These are phyloP conservation scores for Xylariaceae sp. DNA, from an alignment of 2,329 filamentous ascomycete species.

Conservation along the genomic window DNA sequence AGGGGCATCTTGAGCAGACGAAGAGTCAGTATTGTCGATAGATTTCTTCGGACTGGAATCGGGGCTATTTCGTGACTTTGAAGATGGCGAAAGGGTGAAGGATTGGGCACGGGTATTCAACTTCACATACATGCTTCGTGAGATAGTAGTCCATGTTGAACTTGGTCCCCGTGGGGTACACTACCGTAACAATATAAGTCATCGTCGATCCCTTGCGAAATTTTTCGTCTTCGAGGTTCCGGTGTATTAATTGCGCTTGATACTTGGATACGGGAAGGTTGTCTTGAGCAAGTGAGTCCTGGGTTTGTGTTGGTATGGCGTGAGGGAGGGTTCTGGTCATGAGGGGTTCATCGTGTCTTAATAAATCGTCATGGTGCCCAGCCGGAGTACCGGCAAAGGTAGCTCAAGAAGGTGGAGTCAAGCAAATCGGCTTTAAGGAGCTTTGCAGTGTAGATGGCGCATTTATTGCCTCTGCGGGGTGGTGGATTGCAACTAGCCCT, in stretches of 20 bases:
- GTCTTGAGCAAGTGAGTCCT: too few species aligned
- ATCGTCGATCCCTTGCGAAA: background rate
- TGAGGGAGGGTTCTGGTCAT: too few species aligned
- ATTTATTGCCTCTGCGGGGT: too few species aligned
- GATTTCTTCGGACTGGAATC: too few species aligned
- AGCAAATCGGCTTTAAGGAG: too few species aligned
- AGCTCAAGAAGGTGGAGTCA: too few species aligned
- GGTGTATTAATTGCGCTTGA: background rate
- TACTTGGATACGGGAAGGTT: background rate
- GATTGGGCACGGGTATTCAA: background rate
- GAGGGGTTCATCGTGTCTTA: too few species aligned
- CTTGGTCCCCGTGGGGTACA: slow-evolving; percentile 51
- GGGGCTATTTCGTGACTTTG: background rate
- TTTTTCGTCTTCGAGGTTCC: background rate
- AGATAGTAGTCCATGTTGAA: slow-evolving; percentile 60
- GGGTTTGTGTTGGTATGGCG: too few species aligned
- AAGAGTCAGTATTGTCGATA: background rate
- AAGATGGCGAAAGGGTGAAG: background rate
- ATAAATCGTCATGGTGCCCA: too few species aligned
- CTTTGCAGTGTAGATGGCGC: too few species aligned
- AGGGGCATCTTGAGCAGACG: slow-evolving; percentile 47
- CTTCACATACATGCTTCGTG: slow-evolving; percentile 44
- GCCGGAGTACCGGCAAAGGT: too few species aligned
- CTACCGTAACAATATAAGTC: slow-evolving; percentile 38
- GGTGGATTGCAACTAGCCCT: too few species aligned